Percentiles rank a stretch among this genome's conserved stretches.
Conservation (phyloP, 129 eudicot species). For the Mikania micrantha region DNA sequence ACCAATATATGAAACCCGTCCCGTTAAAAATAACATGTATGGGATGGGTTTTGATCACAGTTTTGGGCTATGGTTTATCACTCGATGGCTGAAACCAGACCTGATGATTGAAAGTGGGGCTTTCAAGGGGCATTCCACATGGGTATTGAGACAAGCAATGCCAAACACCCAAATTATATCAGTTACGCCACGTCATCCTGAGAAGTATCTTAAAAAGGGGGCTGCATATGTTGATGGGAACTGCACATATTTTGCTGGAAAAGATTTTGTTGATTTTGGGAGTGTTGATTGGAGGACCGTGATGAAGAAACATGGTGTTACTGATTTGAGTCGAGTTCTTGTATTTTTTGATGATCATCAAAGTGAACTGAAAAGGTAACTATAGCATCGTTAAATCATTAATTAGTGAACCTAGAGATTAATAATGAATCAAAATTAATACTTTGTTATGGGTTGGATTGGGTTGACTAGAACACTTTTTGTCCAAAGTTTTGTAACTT, state of each 20-base stretch:
- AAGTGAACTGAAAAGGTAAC: slow-evolving; percentile 87
- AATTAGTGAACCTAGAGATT: neutral
- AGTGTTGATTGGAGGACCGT: slow-evolving; percentile 74
- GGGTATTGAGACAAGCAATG: slow-evolving; percentile 98
- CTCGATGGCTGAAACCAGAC: slow-evolving; percentile 90
- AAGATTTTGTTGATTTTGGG: slow-evolving; percentile 90
- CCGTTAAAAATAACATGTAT: slow-evolving; percentile 87
- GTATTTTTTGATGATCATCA: slow-evolving; percentile 95
- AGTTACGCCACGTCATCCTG: slow-evolving; percentile 94
- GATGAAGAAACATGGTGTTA: slow-evolving; percentile 69
- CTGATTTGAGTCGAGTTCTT: slow-evolving; percentile 69
- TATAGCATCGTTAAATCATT: too few relatives aligned
- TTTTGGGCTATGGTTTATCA: slow-evolving; percentile 95
- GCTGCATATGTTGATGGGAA: slow-evolving; percentile 93
- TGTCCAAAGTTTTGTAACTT: neutral
- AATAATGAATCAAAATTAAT: neutral
- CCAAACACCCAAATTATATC: slow-evolving; percentile 83
- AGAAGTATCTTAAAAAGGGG: slow-evolving; percentile 87
- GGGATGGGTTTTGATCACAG: slow-evolving; percentile 99
- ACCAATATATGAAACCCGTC: slow-evolving; percentile 85
- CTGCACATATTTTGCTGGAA: slow-evolving; percentile 98
- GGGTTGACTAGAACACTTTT: neutral
- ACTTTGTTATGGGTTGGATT: neutral
- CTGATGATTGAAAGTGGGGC: slow-evolving; percentile 99
- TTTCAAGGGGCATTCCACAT: slow-evolving; percentile 96